These are phyloP conservation scores for Hypoxylon sp. DNA, from an alignment of 2,329 filamentous ascomycete genomes.

Conservation along the genomic window DNA sequence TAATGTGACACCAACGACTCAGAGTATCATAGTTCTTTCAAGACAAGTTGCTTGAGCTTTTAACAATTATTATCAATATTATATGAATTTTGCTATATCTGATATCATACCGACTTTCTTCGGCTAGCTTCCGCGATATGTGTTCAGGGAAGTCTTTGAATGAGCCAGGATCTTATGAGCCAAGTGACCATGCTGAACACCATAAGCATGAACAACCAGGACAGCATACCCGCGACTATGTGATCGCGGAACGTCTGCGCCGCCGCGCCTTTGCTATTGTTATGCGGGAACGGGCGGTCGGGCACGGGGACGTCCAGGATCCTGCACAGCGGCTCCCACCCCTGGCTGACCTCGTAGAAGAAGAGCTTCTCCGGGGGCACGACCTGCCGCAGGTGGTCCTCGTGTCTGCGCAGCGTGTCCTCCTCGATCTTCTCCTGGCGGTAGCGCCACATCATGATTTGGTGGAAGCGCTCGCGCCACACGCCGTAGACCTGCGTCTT, in stretches of 20 bases:
- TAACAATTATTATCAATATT: background rate
- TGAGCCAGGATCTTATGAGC: constrained; percentile 36
- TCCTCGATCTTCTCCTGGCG: constrained; percentile 49
- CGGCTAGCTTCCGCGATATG: background rate
- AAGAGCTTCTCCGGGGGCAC: constrained; percentile 52
- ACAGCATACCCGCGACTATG: constrained; percentile 44
- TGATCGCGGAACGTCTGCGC: constrained; percentile 46
- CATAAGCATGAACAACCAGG: constrained; percentile 48
- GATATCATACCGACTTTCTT: background rate
- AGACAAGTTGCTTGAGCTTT: background rate
- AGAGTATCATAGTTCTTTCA: background rate
- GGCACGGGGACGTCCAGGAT: constrained; percentile 52
- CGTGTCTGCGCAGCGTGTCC: constrained; percentile 48
- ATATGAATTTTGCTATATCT: background rate
- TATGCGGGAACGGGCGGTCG: constrained; percentile 52
- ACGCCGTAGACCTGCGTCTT: constrained; percentile 51
- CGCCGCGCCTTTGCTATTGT: constrained; percentile 50
- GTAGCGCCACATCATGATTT: constrained; percentile 50
- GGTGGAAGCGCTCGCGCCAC: constrained; percentile 50
- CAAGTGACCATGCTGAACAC: constrained; percentile 40
- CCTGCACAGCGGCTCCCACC: constrained; percentile 53
- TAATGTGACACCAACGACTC: too few species aligned
- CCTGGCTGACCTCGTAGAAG: constrained; percentile 53
- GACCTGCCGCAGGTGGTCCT: constrained; percentile 49
- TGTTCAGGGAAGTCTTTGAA: constrained; percentile 24